These are phyloP conservation scores for Pseudozyma thailandica DNA, from an alignment of 1,284 basidiomycete species.

Conservation along the genomic window DNA sequence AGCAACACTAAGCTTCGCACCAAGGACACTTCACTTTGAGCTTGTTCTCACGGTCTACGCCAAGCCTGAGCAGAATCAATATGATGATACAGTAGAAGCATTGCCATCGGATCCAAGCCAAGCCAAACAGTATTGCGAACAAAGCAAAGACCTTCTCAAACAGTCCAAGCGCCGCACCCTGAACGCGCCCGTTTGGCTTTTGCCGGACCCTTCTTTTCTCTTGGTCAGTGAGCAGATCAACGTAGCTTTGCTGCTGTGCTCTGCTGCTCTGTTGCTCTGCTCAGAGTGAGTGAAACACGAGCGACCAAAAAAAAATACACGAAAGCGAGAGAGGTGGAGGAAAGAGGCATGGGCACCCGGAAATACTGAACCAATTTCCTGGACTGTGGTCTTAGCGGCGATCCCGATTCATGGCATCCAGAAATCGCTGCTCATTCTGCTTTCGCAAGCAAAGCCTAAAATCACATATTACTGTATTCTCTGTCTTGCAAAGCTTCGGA, in stretches of 20 bases:
- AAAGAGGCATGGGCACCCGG: neutral
- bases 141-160: neutral
- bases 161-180: slow-evolving; percentile 6
- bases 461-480: too few species aligned
- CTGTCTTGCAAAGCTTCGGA: too few species aligned
- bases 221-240: slow-evolving; percentile 4
- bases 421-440: neutral
- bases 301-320: slow-evolving; percentile 1
- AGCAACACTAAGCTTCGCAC: neutral
- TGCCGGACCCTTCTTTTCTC: slow-evolving; percentile 22
- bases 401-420: slow-evolving; percentile 1
- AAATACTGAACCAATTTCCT: neutral
- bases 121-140: neutral
- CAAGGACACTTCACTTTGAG: neutral
- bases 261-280: neutral
- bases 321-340: slow-evolving; percentile 6
- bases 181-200: neutral
- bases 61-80: too few species aligned
- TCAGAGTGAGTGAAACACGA: neutral
- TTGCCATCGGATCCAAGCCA: neutral
- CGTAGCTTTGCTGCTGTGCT: slow-evolving; percentile 2
- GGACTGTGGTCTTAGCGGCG: neutral
- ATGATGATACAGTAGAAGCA: too few species aligned
- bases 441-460: neutral
- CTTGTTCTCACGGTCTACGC: neutral